phyloP scores from a whole-genome alignment of 805 yeast species.

The Tetrapisispora iriomotensis region DNA sequence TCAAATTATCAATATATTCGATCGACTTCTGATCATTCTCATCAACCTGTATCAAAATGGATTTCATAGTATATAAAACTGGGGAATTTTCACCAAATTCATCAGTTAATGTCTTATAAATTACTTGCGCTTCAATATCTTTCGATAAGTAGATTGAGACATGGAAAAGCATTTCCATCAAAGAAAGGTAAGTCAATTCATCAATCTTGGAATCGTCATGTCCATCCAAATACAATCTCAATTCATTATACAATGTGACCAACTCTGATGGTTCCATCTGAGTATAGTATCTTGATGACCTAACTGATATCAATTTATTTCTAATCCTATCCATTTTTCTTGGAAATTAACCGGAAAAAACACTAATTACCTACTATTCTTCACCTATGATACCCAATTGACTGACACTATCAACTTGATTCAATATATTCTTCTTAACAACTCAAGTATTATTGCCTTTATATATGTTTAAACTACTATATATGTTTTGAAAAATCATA shows the following conservation, averaged over 20 bases:
- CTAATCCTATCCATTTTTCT: constrained; percentile 18
- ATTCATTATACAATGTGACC: constrained; percentile 30
- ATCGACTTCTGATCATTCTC: constrained; percentile 20
- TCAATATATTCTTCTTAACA: too few species aligned
- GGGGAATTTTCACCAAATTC: constrained; percentile 44
- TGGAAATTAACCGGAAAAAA: too few species aligned
- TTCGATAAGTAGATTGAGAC: constrained; percentile 50
- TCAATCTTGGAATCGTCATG: constrained; percentile 18
- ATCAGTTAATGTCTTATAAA: constrained; percentile 57
- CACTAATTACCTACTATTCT: too few species aligned
- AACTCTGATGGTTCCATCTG: constrained; percentile 38
- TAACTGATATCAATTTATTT: constrained; percentile 41
- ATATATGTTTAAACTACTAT: too few species aligned
- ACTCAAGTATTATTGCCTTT: too few species aligned
- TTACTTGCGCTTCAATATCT: constrained; percentile 61
- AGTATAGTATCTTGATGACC: constrained; percentile 42
- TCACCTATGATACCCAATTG: too few species aligned
- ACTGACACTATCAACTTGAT: too few species aligned
- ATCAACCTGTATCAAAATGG: constrained; percentile 19
- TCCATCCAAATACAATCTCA: constrained; percentile 21
- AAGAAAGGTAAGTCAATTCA: constrained; percentile 38
- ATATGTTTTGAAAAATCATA: too few species aligned
- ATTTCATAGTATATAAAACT: constrained; percentile 25
- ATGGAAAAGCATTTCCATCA: constrained; percentile 66
- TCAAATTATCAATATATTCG: constrained; percentile 43